Evolutionary conservation across 208 protist species (phyloP).

Genomic region (Naegleria lovaniensis): DNA sequence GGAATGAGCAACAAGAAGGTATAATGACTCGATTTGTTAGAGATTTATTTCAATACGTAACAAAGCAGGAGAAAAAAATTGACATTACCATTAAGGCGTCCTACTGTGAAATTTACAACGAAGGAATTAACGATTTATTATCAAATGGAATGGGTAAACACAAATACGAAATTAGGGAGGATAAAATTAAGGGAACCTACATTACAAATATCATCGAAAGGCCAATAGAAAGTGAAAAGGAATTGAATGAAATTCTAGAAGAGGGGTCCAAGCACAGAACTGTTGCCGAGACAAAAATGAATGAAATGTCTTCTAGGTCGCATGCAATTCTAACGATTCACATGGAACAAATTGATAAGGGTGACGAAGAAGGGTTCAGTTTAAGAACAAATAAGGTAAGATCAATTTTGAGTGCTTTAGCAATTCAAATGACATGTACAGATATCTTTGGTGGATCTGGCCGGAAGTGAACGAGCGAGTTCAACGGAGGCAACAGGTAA

Average conservation of each 20-base stretch:
- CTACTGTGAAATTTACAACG: slow-evolving; percentile 48
- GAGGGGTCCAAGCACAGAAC: slow-evolving; percentile 60
- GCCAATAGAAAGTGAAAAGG: slow-evolving; percentile 35
- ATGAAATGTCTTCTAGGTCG: slow-evolving; percentile 77
- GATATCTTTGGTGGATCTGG: slow-evolving; percentile 72
- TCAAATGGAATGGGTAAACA: slow-evolving; percentile 34
- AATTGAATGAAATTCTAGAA: slow-evolving; percentile 61
- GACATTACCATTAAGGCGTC: slow-evolving; percentile 39
- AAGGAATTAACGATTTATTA: slow-evolving; percentile 40
- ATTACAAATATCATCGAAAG: slow-evolving; percentile 30
- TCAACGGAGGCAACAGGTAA: slow-evolving; percentile 46
- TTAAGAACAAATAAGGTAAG: slow-evolving; percentile 53
- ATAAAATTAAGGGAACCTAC: slow-evolving; percentile 23
- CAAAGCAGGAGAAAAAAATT: background rate
- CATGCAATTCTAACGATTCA: slow-evolving; percentile 77
- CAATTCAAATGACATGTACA: slow-evolving; percentile 30
- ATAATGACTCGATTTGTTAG: slow-evolving; percentile 68
- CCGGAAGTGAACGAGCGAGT: slow-evolving; percentile 73
- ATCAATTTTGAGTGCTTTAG: too few relatives aligned
- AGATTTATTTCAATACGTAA: slow-evolving; percentile 62
- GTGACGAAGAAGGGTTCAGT: slow-evolving; percentile 26
- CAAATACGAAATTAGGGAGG: slow-evolving; percentile 25
- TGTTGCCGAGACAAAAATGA: slow-evolving; percentile 68
- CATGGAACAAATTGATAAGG: slow-evolving; percentile 55
- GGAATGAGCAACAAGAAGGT: slow-evolving; percentile 45